Conservation (phyloP, 768 basidiomycete species). For the Panus rudis region DNA sequence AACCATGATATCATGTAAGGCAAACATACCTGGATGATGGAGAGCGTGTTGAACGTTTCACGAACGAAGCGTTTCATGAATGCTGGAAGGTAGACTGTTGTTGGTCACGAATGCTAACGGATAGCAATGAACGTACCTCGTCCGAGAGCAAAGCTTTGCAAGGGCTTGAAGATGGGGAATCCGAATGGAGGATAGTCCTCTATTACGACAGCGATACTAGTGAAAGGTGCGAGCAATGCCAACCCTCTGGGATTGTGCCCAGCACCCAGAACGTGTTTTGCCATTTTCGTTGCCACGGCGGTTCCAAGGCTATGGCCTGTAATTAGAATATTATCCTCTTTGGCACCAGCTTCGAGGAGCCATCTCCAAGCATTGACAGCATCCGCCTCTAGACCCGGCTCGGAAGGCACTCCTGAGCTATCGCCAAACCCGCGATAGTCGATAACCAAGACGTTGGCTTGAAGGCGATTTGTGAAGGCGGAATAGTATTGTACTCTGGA, state of each 20-base stretch:
- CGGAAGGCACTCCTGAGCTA: conserved; percentile 71
- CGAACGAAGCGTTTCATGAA: conserved; percentile 46
- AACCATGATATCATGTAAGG: conserved; percentile 2
- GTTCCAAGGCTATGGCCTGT: conserved; percentile 90
- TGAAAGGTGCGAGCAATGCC: conserved; percentile 36
- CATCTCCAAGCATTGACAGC: conserved; percentile 79
- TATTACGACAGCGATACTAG: conserved; percentile 36
- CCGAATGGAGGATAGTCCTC: conserved; percentile 64
- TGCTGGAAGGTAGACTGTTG: conserved; percentile 27
- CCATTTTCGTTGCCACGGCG: conserved; percentile 50
- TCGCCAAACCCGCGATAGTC: conserved; percentile 95
- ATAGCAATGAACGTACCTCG: conserved; percentile 41
- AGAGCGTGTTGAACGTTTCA: conserved; percentile 58
- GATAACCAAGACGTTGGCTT: conserved; percentile 72
- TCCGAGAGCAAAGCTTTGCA: conserved; percentile 54
- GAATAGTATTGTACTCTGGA: conserved; percentile 66
- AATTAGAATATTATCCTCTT: conserved; percentile 55
- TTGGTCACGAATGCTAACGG: neutral
- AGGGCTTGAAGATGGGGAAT: conserved; percentile 65
- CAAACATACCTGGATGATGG: conserved; percentile 47
- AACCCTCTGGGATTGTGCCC: conserved; percentile 33
- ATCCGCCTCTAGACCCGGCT: conserved; percentile 65
- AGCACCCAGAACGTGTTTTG: conserved; percentile 32
- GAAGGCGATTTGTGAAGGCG: conserved; percentile 56
- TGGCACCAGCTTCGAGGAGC: conserved; percentile 53